Conservation (phyloP, 2,329 filamentous ascomycete species). For the Claviceps sp. region DNA sequence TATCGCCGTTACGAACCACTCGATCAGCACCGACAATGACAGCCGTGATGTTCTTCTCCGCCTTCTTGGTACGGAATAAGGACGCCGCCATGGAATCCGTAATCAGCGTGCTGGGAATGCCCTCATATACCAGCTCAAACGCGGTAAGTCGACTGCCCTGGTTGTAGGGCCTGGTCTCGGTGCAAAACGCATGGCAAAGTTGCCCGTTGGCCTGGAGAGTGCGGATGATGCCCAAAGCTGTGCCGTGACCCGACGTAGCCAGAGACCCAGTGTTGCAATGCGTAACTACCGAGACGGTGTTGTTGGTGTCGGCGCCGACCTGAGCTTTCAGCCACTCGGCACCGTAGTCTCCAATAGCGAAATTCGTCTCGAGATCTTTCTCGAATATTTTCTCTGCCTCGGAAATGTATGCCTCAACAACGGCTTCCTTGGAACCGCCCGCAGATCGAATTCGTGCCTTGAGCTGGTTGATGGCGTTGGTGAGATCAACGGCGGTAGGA, state of each 20-base stretch:
- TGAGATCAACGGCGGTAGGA: conserved; percentile 88
- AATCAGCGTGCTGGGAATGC: conserved; percentile 80
- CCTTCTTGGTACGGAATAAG: conserved; percentile 53
- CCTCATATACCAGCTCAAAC: conserved; percentile 90
- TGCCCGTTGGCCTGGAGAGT: conserved; percentile 54
- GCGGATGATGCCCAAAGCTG: conserved; percentile 85
- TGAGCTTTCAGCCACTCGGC: conserved; percentile 68
- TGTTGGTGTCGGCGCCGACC: conserved; percentile 30
- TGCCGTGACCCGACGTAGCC: conserved; percentile 95
- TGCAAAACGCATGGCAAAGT: conserved; percentile 81
- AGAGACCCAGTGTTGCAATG: conserved; percentile 98
- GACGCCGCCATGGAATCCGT: conserved; percentile 95
- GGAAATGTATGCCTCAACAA: conserved; percentile 59
- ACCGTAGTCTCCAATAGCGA: conserved; percentile 70
- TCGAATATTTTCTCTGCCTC: conserved; percentile 78
- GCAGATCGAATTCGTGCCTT: conserved; percentile 45
- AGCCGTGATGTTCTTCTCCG: conserved; percentile 57
- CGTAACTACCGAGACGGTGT: conserved; percentile 66
- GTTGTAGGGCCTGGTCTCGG: conserved; percentile 94
- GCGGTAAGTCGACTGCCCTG: conserved; percentile 90
- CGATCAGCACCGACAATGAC: conserved; percentile 92
- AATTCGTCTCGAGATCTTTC: conserved; percentile 78
- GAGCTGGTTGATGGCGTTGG: conserved; percentile 75
- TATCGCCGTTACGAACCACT: conserved; percentile 92
- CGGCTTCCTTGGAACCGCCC: conserved; percentile 31